Conservation (phyloP, 1,284 basidiomycete genomes). For the Rugosomyces carneus region DNA sequence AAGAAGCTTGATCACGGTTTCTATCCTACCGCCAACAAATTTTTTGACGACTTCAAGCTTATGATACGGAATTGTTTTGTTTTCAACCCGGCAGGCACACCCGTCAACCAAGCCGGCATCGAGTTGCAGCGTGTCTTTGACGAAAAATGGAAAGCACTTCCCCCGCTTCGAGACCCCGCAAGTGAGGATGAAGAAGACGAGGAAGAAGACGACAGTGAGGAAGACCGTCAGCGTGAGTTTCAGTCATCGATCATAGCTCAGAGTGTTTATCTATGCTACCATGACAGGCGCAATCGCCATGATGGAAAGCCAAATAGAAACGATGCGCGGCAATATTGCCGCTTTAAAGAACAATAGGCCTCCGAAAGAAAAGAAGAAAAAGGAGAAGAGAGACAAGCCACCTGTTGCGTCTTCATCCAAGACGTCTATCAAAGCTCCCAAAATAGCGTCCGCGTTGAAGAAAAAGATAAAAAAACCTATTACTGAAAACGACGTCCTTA, state of each 20-base stretch:
- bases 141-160: conserved; percentile 83
- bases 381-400: conserved; percentile 48
- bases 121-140: conserved; percentile 84
- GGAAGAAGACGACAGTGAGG: conserved; percentile 41
- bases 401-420: conserved; percentile 62
- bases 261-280: not conserved
- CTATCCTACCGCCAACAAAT: conserved; percentile 74
- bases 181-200: conserved; percentile 41
- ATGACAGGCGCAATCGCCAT: conserved; percentile 55
- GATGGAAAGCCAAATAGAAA: conserved; percentile 72
- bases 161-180: conserved; percentile 48
- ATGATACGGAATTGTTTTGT: conserved; percentile 92
- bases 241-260: not conserved
- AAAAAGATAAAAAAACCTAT: conserved; percentile 51
- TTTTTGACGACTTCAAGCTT: conserved; percentile 88
- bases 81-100: conserved; percentile 88
- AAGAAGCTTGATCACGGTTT: conserved; percentile 73
- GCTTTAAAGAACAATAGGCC: conserved; percentile 50
- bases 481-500: conserved; percentile 67
- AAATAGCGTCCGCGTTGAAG: conserved; percentile 29
- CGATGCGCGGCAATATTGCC: conserved; percentile 59
- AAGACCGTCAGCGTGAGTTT: conserved; percentile 50
- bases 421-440: conserved; percentile 40
- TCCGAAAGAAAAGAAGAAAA: conserved; percentile 61
- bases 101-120: conserved; percentile 79